Evolutionary conservation across 2,329 filamentous ascomycete genomes (phyloP).

Genomic region (Cladosporium sp.): DNA sequence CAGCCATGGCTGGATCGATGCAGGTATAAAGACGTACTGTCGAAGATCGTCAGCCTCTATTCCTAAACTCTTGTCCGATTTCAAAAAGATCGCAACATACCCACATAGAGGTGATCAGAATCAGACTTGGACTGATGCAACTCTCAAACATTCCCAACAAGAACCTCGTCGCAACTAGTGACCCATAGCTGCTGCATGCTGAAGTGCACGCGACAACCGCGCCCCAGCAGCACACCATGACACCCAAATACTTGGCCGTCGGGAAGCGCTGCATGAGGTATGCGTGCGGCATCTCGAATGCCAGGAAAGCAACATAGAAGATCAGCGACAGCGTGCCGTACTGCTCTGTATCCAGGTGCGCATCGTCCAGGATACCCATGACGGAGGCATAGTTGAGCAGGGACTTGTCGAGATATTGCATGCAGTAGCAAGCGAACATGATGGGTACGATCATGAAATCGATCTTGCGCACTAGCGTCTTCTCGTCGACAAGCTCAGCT

Average conservation of each 20-base stretch:
- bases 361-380: constrained; percentile 57
- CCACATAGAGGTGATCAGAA: constrained; percentile 49
- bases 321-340: constrained; percentile 48
- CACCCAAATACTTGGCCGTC: constrained; percentile 52
- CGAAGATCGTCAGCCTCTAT: no score
- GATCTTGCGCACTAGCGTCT: constrained; percentile 29
- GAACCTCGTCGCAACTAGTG: constrained; percentile 48
- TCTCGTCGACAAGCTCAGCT: constrained; percentile 14
- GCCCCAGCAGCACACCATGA: constrained; percentile 48
- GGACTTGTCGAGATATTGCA: constrained; percentile 59
- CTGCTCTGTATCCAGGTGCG: constrained; percentile 50
- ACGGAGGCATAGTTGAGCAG: constrained; percentile 57
- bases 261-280: constrained; percentile 47
- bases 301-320: constrained; percentile 50
- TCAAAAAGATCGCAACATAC: no score
- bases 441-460: constrained; percentile 43
- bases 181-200: constrained; percentile 45
- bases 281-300: constrained; percentile 31
- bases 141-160: constrained; percentile 54
- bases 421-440: constrained; percentile 56
- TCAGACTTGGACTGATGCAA: constrained; percentile 44
- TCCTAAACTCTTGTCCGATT: no score
- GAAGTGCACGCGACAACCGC: constrained; percentile 48
- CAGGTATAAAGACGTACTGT: no score
- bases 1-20: no score